Evolutionary conservation across 352 stramenopile species (phyloP).

Genomic region (Phytophthora pinifolia): DNA sequence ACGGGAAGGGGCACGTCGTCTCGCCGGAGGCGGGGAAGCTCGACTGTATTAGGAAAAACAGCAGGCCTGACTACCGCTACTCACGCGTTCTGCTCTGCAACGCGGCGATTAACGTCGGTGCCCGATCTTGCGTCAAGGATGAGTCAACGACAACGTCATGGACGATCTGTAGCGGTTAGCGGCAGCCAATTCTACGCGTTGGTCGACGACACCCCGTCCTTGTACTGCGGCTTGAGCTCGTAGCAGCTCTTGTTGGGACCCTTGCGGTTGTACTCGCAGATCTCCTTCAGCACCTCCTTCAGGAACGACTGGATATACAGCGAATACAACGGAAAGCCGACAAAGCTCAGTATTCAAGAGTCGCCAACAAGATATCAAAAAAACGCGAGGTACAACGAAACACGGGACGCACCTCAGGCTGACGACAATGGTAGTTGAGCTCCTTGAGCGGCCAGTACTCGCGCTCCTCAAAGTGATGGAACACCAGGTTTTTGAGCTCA

Average conservation of each 20-base stretch:
- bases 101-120: too few relatives aligned
- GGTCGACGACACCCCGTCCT: constrained; percentile 54
- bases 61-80: background rate
- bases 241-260: constrained; percentile 90
- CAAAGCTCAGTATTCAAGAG: too few relatives aligned
- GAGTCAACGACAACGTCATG: background rate
- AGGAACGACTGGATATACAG: constrained; percentile 62
- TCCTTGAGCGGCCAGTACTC: constrained; percentile 90
- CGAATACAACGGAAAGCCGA: too few relatives aligned
- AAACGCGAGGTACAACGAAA: background rate
- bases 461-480: constrained; percentile 87
- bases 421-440: constrained; percentile 86
- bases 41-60: constrained; percentile 2
- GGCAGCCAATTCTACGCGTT: constrained; percentile 27
- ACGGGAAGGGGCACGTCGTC: constrained; percentile 30
- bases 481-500: constrained; percentile 87
- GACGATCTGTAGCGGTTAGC: background rate
- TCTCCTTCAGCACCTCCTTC: constrained; percentile 89
- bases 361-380: background rate
- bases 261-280: constrained; percentile 88
- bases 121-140: background rate
- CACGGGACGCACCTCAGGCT: constrained; percentile 64
- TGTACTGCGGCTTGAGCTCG: constrained; percentile 89
- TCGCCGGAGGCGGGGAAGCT: constrained; percentile 1
- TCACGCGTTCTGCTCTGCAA: background rate